Conservation (phyloP, 441 rosid species). For the Arabidopsis lyrata region DNA sequence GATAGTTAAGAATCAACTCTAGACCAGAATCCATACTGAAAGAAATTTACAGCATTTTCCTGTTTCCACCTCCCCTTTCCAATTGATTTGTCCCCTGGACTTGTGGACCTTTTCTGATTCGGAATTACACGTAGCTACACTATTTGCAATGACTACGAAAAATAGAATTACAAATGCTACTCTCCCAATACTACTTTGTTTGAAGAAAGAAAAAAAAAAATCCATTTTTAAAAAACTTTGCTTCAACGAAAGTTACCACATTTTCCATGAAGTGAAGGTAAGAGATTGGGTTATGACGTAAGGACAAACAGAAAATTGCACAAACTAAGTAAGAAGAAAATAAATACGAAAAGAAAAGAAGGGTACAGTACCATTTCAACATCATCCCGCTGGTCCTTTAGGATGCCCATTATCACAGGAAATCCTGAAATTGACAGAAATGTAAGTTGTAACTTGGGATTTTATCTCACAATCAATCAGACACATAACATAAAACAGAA, state of each 20-base stretch:
- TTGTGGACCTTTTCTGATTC: constrained; percentile 18
- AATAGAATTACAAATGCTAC: background rate
- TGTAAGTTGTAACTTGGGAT: background rate
- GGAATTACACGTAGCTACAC: background rate
- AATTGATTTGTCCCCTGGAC: constrained; percentile 4
- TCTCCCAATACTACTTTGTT: background rate
- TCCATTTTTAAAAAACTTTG: background rate
- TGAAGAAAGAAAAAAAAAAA: background rate
- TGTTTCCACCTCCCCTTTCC: constrained; percentile 16
- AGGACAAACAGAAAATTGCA: constrained; percentile 12
- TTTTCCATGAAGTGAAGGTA: background rate
- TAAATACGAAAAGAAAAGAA: constrained; percentile 25
- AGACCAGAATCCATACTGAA: constrained; percentile 25
- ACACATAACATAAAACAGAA: constrained; percentile 26
- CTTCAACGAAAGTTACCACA: background rate
- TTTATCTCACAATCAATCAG: constrained; percentile 5
- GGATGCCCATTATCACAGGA: constrained; percentile 83
- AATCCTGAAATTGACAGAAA: constrained; percentile 68
- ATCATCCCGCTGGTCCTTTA: constrained; percentile 92
- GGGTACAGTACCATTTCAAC: constrained; percentile 76
- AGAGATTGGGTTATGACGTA: constrained; percentile 55
- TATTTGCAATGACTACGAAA: background rate
- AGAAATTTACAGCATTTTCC: background rate
- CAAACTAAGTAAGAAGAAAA: constrained; percentile 23
- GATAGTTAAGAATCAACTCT: background rate